Percentiles rank a stretch among this genome's conserved stretches.
Evolutionary conservation across 768 basidiomycete species (phyloP).

Genomic region (Crucibulum laeve): DNA sequence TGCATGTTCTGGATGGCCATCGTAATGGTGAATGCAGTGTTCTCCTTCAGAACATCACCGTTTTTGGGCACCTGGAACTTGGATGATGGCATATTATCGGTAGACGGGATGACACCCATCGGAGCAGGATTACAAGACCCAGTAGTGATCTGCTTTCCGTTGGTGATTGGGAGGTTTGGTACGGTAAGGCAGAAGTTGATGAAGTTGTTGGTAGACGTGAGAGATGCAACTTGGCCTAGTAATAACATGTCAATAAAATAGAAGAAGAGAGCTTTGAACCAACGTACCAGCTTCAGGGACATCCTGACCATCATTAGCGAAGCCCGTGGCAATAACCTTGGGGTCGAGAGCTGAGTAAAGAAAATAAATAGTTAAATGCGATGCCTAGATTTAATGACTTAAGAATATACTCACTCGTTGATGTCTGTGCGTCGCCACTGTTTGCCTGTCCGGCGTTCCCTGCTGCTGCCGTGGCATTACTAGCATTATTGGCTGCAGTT

Average conservation of each 20-base stretch:
- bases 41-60: conserved; percentile 38
- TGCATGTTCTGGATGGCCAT: conserved; percentile 42
- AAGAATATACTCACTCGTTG: conserved; percentile 23
- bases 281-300: background rate
- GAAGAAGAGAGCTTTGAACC: background rate
- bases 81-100: conserved; percentile 40
- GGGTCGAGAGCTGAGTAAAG: conserved; percentile 29
- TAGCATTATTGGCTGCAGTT: conserved; percentile 15
- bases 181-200: conserved; percentile 49
- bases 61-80: conserved; percentile 43
- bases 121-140: conserved; percentile 59
- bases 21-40: conserved; percentile 44
- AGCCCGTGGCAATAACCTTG: conserved; percentile 50
- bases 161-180: conserved; percentile 44
- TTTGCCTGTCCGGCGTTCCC: conserved; percentile 11
- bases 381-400: background rate
- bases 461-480: conserved; percentile 11
- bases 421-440: conserved; percentile 38
- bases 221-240: conserved; percentile 45
- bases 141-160: conserved; percentile 46
- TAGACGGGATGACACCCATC: conserved; percentile 50
- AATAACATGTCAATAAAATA: background rate
- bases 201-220: conserved; percentile 58
- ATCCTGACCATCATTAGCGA: conserved; percentile 47
- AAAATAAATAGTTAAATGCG: background rate